Evolutionary conservation across 257 asterid genomes (phyloP), one percentile per base, ranked within the genome.

Genomic region (Linaria vulgaris): DNA sequence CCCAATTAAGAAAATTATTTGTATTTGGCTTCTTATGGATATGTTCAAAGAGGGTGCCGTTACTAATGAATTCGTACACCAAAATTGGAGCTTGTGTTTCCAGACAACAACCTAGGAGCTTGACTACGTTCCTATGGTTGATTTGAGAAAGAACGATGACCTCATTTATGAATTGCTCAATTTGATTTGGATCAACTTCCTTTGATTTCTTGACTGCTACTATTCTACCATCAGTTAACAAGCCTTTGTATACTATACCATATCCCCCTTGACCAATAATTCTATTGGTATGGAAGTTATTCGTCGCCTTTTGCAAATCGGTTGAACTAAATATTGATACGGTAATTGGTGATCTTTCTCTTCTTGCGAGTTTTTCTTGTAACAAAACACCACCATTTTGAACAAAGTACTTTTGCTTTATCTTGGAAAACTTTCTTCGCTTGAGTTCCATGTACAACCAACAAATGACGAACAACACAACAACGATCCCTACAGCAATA

Each of bases 111-210:
- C 79, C 82, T 0, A 73, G 59, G 19, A 76, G 79, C 61, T 63
- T 67, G 0, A 79, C 85, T 6, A 73, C 75, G 17, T 73, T 67
- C 53, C 73, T 58, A 13, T 66, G 79, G 45, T 70, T 76, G 14
- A 79, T 27, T 50, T 70, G 77, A 1, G 82, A 71, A 0, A 76
- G 76, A 13, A 76, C 64, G 23, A 68, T 16, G 15, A 71, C 75
- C 57, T 80, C 82, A n/a, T 74, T 74, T 9, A 76, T 71, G 63
- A 80, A 80, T n/a, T 80, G 80, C 51, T 71, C 79, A 1, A 68
- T 50, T 34, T 80, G 80, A 20, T 16, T 23, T 1, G 53, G 17
- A 45, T 63, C 64, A 6, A 72, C 62, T 27, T 3, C 2, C 19
- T 55, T 67, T 0, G 78, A 67, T 60, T 70, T 63, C 53, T 70